Base-by-base conservation (phyloP, 2,329 filamentous ascomycete species). In the Xylariaceae sp. region DNA sequence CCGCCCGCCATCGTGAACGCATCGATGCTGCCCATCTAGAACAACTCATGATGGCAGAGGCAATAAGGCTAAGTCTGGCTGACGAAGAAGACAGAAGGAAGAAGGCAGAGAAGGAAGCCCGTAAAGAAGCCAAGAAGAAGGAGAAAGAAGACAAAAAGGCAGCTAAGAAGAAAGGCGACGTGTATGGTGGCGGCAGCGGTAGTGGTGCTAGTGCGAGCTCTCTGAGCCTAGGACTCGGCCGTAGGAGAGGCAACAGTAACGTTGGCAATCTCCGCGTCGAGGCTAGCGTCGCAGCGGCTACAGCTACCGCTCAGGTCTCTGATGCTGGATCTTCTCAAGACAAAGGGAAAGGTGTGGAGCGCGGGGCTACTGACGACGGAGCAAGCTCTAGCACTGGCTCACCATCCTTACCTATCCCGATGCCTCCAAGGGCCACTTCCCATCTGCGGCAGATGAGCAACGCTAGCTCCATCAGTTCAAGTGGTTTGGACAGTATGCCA, bases 31-130 rank as follows among this genome's bases (percentile, higher is more conserved):
- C 50, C 80, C 92, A 97, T 61, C 79, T 97, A 0, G 94, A 99
- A 68, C 93, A 96, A 45, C 89, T 99, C 76, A 99, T 99, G 94
- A 91, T 97, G 77, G 90, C 94, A 79, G 94, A 99, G 69, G 94
- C 94, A 0, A 95, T 99, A 44, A 81, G 94, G 38, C 71, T 96
- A 31, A 96, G 91, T 44, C 76, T 99, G n/a, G 91, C 88, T 0
- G 87, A 90, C 1, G 94, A 99, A 68, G 93, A 97, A 64, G 93
- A 97, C 40, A 82, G 93, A n/a, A 88, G 90, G 60, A 87, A 82
- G 43, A 94, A 90, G 64, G 86, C 88, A 45, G 89, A 94, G 46
- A 93, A 92, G 66, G 89, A 90, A 53, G 80, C 81, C 0, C 81
- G 79, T 22, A 97, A 96, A 66, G 88, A 93, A 53, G 86, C 87